These are phyloP conservation scores for Diaporthe humulicola DNA, from an alignment of 2,329 filamentous ascomycete species.

Conservation along the genomic window DNA sequence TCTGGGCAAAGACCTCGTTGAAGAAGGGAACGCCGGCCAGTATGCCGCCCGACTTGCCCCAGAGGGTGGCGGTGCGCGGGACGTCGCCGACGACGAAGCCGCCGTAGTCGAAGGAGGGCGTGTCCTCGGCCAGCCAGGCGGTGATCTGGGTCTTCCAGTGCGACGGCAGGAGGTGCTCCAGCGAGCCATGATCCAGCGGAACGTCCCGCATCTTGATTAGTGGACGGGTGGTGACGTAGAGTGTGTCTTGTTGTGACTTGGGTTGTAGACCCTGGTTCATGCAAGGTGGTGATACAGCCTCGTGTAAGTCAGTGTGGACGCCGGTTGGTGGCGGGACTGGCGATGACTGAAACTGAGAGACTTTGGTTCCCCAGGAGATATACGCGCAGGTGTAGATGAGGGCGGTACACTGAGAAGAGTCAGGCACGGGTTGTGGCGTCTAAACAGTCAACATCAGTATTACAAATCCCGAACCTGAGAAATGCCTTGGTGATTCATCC, in stretches of 20 bases:
- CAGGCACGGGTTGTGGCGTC: no score
- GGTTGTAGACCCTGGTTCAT: constrained; percentile 4
- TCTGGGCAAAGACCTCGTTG: constrained; percentile 90
- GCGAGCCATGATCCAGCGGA: constrained; percentile 57
- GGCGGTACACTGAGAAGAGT: neutral
- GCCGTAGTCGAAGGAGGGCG: constrained; percentile 95
- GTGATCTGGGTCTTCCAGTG: constrained; percentile 86
- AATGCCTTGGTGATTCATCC: constrained; percentile 21
- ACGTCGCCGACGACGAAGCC: constrained; percentile 92
- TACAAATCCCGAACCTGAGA: constrained; percentile 13
- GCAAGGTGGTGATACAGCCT: constrained; percentile 10
- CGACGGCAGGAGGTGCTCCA: constrained; percentile 81
- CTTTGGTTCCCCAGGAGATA: neutral
- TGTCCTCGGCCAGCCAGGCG: constrained; percentile 94
- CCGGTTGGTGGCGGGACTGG: neutral
- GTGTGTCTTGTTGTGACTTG: neutral
- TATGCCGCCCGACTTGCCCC: constrained; percentile 80
- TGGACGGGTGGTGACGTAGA: neutral
- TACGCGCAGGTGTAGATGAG: neutral
- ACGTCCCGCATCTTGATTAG: constrained; percentile 35
- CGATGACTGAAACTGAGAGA: constrained; percentile 1
- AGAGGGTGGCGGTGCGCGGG: constrained; percentile 74
- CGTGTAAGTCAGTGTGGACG: constrained; percentile 10
- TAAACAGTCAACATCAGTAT: constrained; percentile 4
- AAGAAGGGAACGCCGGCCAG: constrained; percentile 96